Evolutionary conservation across 2,329 filamentous ascomycete species (phyloP).

Genomic region (Aspergillus phoenicis): DNA sequence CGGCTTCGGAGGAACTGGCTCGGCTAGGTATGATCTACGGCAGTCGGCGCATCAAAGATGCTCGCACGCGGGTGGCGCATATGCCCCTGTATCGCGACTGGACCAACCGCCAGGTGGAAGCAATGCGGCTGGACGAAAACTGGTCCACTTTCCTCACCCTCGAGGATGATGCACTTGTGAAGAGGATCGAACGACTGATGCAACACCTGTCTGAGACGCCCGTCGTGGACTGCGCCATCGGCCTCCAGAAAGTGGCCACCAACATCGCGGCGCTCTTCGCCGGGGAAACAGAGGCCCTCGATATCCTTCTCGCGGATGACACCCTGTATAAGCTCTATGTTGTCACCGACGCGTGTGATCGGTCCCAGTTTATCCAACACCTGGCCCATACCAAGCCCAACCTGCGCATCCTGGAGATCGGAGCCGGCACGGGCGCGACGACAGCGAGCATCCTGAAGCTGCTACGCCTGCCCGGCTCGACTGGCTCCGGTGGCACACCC

Average conservation of each 20-base stretch:
- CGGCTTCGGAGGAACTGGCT: constrained; percentile 10
- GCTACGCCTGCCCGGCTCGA: background rate
- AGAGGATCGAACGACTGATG: constrained; percentile 7
- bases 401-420: constrained; percentile 21
- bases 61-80: background rate
- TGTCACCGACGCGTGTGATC: background rate
- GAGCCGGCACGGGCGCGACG: constrained; percentile 26
- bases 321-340: background rate
- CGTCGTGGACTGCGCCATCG: constrained; percentile 1
- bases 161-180: constrained; percentile 2
- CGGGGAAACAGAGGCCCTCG: background rate
- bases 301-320: background rate
- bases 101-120: background rate
- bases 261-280: constrained; percentile 1
- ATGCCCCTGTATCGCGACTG: background rate
- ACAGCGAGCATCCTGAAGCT: constrained; percentile 7
- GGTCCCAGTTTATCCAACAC: background rate
- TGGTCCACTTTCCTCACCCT: background rate
- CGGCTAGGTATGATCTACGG: constrained; percentile 21
- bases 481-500: background rate
- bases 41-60: constrained; percentile 3
- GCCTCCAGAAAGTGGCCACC: background rate
- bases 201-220: constrained; percentile 1
- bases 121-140: background rate
- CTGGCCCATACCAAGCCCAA: background rate